phyloP scores from a whole-genome alignment of 306 rosid genomes.

The Rosa chinensis region DNA sequence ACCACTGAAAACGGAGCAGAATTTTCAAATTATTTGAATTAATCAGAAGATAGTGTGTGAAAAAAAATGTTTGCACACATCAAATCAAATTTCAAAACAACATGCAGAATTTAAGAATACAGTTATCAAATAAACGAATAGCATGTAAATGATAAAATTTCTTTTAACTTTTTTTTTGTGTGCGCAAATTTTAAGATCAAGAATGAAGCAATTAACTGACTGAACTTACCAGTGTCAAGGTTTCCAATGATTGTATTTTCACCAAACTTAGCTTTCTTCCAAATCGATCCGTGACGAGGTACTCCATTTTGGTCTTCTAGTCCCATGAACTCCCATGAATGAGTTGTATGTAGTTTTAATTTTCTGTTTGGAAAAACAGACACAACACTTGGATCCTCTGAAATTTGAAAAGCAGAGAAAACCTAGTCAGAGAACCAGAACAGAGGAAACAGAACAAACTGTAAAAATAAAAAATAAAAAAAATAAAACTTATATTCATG shows the following conservation, averaged over 20 bases:
- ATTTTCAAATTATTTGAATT: neutral
- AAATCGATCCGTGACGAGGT: slow-evolving; percentile 30
- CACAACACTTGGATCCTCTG: slow-evolving; percentile 56
- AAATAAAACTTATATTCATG: neutral
- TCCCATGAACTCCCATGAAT: slow-evolving; percentile 65
- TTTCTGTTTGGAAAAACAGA: slow-evolving; percentile 50
- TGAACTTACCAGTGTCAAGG: slow-evolving; percentile 56
- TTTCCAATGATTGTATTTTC: slow-evolving; percentile 65
- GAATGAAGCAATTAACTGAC: neutral
- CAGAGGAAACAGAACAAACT: neutral
- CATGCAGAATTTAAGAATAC: neutral
- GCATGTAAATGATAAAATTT: neutral
- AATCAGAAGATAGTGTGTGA: neutral
- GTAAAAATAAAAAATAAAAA: neutral
- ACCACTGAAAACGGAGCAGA: neutral
- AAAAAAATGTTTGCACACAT: neutral
- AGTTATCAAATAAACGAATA: neutral
- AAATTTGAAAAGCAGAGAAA: neutral
- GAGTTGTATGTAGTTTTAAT: slow-evolving; percentile 56
- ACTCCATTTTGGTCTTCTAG: slow-evolving; percentile 29
- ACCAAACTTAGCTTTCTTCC: slow-evolving; percentile 51
- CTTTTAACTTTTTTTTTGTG: neutral
- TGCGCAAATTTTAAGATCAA: neutral
- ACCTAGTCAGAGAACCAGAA: neutral
- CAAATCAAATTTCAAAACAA: neutral